Conservation (phyloP, 352 stramenopile species). For the Thraustochytrium sp. region DNA sequence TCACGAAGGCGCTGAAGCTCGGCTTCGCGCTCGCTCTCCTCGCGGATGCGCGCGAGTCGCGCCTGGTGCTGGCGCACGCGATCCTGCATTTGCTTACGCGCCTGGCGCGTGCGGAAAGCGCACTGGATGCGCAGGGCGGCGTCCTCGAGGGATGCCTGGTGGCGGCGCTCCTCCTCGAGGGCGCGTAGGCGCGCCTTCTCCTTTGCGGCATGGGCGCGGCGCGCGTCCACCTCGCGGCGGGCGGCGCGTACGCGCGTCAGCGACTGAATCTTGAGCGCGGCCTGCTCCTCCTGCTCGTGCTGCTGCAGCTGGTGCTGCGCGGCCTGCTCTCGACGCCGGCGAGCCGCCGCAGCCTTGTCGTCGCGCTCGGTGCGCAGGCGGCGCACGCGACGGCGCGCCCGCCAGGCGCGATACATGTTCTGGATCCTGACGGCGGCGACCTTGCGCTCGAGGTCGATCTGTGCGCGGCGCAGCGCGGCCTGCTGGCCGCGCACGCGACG, state of each 20-base stretch:
- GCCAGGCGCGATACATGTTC: not conserved
- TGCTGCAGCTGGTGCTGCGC: not conserved
- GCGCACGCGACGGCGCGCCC: no score
- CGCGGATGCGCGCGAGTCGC: not conserved
- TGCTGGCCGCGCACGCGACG: not conserved
- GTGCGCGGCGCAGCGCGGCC: not conserved
- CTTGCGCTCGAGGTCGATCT: not conserved
- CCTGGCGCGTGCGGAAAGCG: slow-evolving; percentile 23
- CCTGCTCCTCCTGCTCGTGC: not conserved
- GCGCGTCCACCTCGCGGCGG: not conserved
- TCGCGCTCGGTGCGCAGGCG: no score
- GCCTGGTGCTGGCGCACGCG: not conserved
- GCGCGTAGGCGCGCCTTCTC: not conserved
- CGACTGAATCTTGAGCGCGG: not conserved
- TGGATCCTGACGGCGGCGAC: slow-evolving; percentile 9
- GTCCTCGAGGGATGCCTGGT: not conserved
- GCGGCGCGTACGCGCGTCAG: not conserved
- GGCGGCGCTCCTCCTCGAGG: not conserved
- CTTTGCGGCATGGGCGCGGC: not conserved
- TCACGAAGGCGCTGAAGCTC: slow-evolving; percentile 19
- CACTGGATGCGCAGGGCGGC: slow-evolving; percentile 32
- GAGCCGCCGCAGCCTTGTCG: not conserved
- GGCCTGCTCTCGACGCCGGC: not conserved
- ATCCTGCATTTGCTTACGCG: not conserved
- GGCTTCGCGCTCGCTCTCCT: not conserved